Evolutionary conservation across 768 basidiomycete species (phyloP), one percentile per base, ranked within the genome.

Genomic region (Tylopilus sp.): DNA sequence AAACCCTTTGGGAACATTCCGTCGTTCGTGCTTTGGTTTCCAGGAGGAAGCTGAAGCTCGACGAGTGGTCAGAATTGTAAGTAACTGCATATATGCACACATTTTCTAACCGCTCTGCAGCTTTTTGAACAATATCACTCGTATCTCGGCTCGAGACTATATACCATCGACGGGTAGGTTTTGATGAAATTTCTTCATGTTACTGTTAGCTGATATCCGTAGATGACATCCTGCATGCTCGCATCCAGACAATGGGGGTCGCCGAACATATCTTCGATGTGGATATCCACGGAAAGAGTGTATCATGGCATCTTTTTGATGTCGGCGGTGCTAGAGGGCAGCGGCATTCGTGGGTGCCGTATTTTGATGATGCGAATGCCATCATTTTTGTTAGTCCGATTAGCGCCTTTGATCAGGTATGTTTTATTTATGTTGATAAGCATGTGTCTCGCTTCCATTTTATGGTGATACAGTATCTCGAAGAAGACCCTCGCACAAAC

Each of bases 141-240:
- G 90, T 18, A 82, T 93, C 30, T 82, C 87, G 1, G 75, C 80
- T 2, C 67, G 74, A 4, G 80, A 81, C 47, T 93, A 91, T 60
- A 68, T 88, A 39, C 90, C 90, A 23, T 83, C 83, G 3, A 89
- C 81, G 36, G 88, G 88, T 88, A 64, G 36, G 70, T 53, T 15
- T 40, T 50, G 48, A 25, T 36, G 33, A 60, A 63, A 66, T 69
- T 1, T 18, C 38, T 33, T n/a, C 25, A 20, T 40, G 12, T 12
- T 70, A 67, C 66, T 63, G 57, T 67, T 48, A 71, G 43, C 40
- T 61, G 56, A 56, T 20, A 44, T 40, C 31, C 8, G 21, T 53
- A 89, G 90, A 92, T 66, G 90, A 93, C 62, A 90, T 93, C 50
- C 74, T 93, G 17, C 88, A 90, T 62, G 89, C 88, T n/a, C 85